Evolutionary conservation across 805 yeast species (phyloP).

Genomic region (Teunomyces aglyptinius): DNA sequence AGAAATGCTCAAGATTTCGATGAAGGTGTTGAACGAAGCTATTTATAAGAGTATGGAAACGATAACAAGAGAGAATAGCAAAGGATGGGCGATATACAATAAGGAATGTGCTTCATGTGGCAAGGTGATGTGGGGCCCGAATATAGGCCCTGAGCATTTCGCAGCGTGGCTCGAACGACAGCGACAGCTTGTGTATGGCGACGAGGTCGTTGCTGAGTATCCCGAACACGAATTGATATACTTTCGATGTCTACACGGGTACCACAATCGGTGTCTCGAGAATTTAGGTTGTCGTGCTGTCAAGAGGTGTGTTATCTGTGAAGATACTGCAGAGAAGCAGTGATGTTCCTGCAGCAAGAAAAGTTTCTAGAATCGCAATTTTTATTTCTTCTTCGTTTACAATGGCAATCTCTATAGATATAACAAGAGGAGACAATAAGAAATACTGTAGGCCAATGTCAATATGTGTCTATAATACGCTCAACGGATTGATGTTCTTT

Average conservation of each 20-base stretch:
- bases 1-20: conserved; percentile 49
- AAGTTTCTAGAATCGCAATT: background rate
- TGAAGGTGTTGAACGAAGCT: conserved; percentile 55
- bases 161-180: conserved; percentile 56
- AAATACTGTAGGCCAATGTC: too few relatives aligned
- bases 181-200: conserved; percentile 5
- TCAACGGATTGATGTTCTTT: too few relatives aligned
- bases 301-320: conserved; percentile 25
- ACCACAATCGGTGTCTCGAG: conserved; percentile 56
- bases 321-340: background rate
- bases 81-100: conserved; percentile 59
- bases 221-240: conserved; percentile 42
- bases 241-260: conserved; percentile 67
- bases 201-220: conserved; percentile 8
- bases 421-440: too few relatives aligned
- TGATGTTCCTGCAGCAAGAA: background rate
- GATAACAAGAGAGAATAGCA: conserved; percentile 39
- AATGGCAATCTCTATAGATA: too few relatives aligned
- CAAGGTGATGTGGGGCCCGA: conserved; percentile 67
- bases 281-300: conserved; percentile 31
- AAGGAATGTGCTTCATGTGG: conserved; percentile 76
- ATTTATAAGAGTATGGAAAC: conserved; percentile 46
- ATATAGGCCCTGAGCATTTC: conserved; percentile 44
- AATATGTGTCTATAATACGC: too few relatives aligned
- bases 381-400: too few relatives aligned